These are phyloP conservation scores for Mycosarcoma maydis DNA, from an alignment of 1,284 basidiomycete genomes.

Conservation along the genomic window DNA sequence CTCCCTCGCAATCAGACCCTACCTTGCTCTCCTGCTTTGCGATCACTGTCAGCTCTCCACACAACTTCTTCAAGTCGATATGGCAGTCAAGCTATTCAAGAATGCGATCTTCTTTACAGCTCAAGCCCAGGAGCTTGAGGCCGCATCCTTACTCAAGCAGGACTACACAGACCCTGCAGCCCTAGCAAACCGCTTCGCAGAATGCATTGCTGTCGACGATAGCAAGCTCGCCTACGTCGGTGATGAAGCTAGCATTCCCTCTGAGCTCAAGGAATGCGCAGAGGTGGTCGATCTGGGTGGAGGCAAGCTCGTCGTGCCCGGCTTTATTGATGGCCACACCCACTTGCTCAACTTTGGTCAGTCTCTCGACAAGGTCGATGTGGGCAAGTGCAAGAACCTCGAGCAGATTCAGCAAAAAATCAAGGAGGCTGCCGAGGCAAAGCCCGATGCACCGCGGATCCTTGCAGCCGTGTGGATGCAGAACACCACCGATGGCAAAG, in stretches of 20 bases:
- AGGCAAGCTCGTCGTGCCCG: slow-evolving; percentile 40
- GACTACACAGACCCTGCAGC: slow-evolving; percentile 22
- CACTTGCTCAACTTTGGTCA: slow-evolving; percentile 47
- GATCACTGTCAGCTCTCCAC: too few relatives aligned
- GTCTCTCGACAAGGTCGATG: slow-evolving; percentile 45
- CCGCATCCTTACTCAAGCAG: slow-evolving; percentile 25
- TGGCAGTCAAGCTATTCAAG: slow-evolving; percentile 30
- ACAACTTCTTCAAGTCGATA: not conserved
- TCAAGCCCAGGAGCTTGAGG: slow-evolving; percentile 29
- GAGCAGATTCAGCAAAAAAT: slow-evolving; percentile 34
- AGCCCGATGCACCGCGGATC: slow-evolving; percentile 34
- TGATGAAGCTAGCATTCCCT: slow-evolving; percentile 6
- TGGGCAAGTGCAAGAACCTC: slow-evolving; percentile 40
- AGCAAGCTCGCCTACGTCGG: slow-evolving; percentile 37
- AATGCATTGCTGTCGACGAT: slow-evolving; percentile 29
- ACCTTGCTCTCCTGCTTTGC: not conserved
- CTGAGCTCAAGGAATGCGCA: slow-evolving; percentile 4
- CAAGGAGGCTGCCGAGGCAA: slow-evolving; percentile 30
- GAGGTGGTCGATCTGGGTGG: slow-evolving; percentile 25
- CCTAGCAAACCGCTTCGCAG: slow-evolving; percentile 22
- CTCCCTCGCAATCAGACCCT: too few relatives aligned
- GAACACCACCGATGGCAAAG: slow-evolving; percentile 34
- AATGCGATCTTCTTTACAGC: slow-evolving; percentile 46
- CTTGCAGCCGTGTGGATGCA: slow-evolving; percentile 44
- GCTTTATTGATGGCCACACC: slow-evolving; percentile 46